A percentile compares a stretch with the other conserved stretches of the same genome.
Conservation (phyloP, 768 basidiomycete genomes). For the Amanita pallidorosea region DNA sequence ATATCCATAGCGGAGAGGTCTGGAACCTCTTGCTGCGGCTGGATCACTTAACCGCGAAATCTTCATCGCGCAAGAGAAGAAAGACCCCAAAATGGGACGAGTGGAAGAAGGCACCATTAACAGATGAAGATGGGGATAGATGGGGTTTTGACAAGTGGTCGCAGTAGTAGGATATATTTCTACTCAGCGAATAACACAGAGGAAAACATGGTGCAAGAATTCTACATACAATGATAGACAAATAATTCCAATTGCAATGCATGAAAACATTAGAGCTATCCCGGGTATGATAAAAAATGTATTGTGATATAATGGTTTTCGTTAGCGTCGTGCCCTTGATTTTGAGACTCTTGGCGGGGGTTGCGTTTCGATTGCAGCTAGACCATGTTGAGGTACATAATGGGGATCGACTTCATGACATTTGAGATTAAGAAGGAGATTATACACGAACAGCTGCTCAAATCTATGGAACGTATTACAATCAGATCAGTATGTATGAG, state of each 20-base stretch:
- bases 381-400: slow-evolving; percentile 72
- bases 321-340: slow-evolving; percentile 39
- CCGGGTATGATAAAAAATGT: neutral
- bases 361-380: slow-evolving; percentile 50
- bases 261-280: slow-evolving; percentile 3
- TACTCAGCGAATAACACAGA: neutral
- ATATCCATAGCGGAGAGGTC: slow-evolving; percentile 36
- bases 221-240: slow-evolving; percentile 3
- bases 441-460: slow-evolving; percentile 83
- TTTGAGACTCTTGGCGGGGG: slow-evolving; percentile 39
- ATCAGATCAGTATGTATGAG: neutral
- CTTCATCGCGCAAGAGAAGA: slow-evolving; percentile 5
- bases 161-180: neutral
- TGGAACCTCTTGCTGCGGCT: slow-evolving; percentile 24
- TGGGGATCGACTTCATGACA: slow-evolving; percentile 66
- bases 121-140: slow-evolving; percentile 20
- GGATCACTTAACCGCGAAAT: slow-evolving; percentile 4
- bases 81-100: slow-evolving; percentile 21
- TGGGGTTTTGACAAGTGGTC: slow-evolving; percentile 46
- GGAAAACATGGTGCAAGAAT: neutral
- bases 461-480: slow-evolving; percentile 35
- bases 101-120: slow-evolving; percentile 34
- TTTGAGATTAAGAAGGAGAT: slow-evolving; percentile 70
- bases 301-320: neutral
- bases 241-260: slow-evolving; percentile 2